Base-by-base conservation (phyloP, 2,329 filamentous ascomycete species). In the Phaeosphaeria sp. region DNA sequence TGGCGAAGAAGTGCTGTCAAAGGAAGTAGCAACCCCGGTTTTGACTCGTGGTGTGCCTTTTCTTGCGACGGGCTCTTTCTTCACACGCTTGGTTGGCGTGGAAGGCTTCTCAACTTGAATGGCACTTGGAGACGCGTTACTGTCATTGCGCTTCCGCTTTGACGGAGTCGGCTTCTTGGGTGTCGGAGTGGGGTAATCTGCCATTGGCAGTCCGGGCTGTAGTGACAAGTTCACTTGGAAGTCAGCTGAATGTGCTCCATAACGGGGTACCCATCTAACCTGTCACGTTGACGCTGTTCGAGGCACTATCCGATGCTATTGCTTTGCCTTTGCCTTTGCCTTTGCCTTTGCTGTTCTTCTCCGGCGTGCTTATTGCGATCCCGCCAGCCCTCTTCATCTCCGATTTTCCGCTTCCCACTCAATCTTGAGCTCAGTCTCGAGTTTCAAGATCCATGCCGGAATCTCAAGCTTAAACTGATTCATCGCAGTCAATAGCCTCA, bases 401-500 rank as follows among this genome's bases (percentile, higher is more conserved):
- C 80, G 75, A 30, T 85, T 81, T 22, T 79, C 80, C 59, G 80
- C 81, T 2, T 77, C 77, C 80, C 84, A 88, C 58, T 87, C 81
- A 61, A 83, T 87, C 77, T 84, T 87, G 72, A 89, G 68, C 49
- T 83, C 81, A 1, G 67, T 63, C 73, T 89, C 86, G 24, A 88
- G 56, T 53, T 78, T 80, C 49, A 68, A 59, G 17, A 89, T 77
- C 47, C 81, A 71, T 0, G 70, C 47, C 0, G 87, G 86, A 3
- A 89, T 80, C 0, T 74, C 71, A 5, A 89, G 69, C 2, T 73
- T 75, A 1, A 79, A 80, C 2, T 72, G 73, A 36, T 82, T 84
- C 57, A 88, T 68, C 7, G 86, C 85, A 60, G 87, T 83, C n/a
- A 84, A 79, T 17, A 90, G 74, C 2, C 86, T 77, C 76, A 87